phyloP scores from a whole-genome alignment of 208 protist genomes.

The Naegleria gruberi region DNA sequence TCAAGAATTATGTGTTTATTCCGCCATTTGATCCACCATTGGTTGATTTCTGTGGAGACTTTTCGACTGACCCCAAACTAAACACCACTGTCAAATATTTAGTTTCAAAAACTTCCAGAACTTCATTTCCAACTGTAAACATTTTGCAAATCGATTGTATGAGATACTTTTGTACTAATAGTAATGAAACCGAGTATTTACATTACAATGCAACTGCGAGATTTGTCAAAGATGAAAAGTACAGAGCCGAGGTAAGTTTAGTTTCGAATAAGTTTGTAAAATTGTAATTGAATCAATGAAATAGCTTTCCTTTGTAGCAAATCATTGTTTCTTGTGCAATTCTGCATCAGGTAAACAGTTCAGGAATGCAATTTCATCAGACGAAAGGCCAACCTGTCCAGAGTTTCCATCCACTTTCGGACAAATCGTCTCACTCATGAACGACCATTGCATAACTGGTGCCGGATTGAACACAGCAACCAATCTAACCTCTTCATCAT shows the following conservation, averaged over 20 bases:
- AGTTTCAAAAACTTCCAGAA: background rate
- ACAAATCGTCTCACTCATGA: background rate
- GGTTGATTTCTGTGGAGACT: background rate
- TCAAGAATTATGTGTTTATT: background rate
- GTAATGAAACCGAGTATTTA: background rate
- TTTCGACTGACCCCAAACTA: background rate
- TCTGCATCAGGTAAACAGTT: background rate
- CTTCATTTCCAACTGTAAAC: background rate
- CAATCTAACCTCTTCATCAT: background rate
- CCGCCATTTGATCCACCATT: background rate
- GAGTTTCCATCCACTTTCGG: background rate
- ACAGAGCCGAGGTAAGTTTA: background rate
- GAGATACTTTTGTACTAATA: background rate
- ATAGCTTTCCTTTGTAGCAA: background rate
- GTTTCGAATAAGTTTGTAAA: no score
- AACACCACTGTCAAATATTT: background rate
- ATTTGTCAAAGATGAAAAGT: background rate
- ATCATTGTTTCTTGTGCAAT: background rate
- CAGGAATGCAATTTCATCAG: background rate
- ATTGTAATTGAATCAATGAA: no score
- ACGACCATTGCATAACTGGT: background rate
- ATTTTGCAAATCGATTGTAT: background rate
- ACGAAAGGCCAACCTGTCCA: background rate
- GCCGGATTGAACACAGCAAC: background rate
- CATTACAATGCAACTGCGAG: background rate